Evolutionary conservation across 225 moss, liverwort and hornwort species (phyloP), one percentile per base, ranked within the genome.

Genomic region (Takakia lepidozioides): DNA sequence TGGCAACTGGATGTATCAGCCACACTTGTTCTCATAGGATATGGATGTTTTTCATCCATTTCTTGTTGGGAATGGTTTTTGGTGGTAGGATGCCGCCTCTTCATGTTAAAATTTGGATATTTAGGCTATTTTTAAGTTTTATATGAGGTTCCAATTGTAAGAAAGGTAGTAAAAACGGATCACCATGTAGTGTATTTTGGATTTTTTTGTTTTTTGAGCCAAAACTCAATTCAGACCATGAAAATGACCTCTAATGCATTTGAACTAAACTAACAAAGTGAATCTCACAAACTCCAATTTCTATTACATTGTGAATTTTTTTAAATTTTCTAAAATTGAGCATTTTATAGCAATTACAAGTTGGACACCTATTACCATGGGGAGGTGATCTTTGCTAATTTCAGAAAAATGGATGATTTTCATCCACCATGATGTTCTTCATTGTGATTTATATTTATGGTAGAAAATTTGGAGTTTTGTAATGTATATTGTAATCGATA

Each of bases 241-340:
- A 42, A 42, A 15, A 42, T 42, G 14, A 15, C 5, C 16, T 42
- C 41, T 17, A 42, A 15, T 42, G 41, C 41, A 42, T 42, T 15
- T 42, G 41, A 42, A 19, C 41, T 42, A 15, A 15, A 15, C 14
- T 4, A 15, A 15, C 41, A 42, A 42, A 42, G 19, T 42, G 41
- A 42, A 17, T 14, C 41, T 42, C 19, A 17, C 6, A 14, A 42
- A 42, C n/a, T 4, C 41, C 19, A 15, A 3, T 42, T 42, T 42
- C 41, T 42, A 42, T 15, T 42, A 17, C 41, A 42, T 19, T 42
- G n/a, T n/a, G n/a, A n/a, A n/a, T n/a, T n/a, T n/a, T n/a, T n/a
- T n/a, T n/a, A n/a, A n/a, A n/a, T n/a, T n/a, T n/a, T n/a, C n/a
- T n/a, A n/a, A n/a, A n/a, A n/a, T 42, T 42, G 41, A 42, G 4